A percentile compares a stretch with the other conserved stretches of the same genome.
Conservation (phyloP, 2,329 filamentous ascomycete genomes). For the Aspergillus tubingensis region DNA sequence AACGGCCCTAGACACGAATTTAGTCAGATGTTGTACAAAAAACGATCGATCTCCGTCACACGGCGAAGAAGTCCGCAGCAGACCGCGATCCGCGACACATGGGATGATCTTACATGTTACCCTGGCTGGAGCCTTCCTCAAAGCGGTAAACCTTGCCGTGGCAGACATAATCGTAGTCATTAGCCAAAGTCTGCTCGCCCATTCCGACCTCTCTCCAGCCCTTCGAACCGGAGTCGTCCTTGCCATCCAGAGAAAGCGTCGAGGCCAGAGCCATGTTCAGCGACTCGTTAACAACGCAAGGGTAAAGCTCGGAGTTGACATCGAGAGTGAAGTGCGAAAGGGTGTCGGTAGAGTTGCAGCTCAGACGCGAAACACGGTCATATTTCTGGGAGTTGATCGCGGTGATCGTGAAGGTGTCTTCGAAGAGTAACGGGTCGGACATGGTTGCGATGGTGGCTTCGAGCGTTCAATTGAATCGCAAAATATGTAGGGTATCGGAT, state of each 20-base stretch:
- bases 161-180: constrained; percentile 55
- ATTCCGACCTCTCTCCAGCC: constrained; percentile 76
- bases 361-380: constrained; percentile 88
- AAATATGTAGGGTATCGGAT: not conserved
- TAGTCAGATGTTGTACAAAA: constrained; percentile 14
- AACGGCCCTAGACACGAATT: constrained; percentile 67
- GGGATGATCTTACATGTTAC: constrained; percentile 73
- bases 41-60: not conserved
- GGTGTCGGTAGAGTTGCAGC: constrained; percentile 72
- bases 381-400: constrained; percentile 83
- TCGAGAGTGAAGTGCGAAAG: constrained; percentile 80
- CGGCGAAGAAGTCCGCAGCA: not conserved
- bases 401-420: constrained; percentile 85
- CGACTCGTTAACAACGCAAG: constrained; percentile 70
- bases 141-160: constrained; percentile 56
- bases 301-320: constrained; percentile 91
- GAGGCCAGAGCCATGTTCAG: constrained; percentile 81
- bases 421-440: constrained; percentile 88
- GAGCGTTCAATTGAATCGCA: constrained; percentile 1
- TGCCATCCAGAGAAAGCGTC: constrained; percentile 84
- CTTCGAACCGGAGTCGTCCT: constrained; percentile 64
- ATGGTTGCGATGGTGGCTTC: constrained; percentile 52
- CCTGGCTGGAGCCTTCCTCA: constrained; percentile 62
- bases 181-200: constrained; percentile 57
- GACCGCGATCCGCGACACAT: not conserved